phyloP scores from a whole-genome alignment of 768 basidiomycete genomes.

The Phaeolepiota aurea region DNA sequence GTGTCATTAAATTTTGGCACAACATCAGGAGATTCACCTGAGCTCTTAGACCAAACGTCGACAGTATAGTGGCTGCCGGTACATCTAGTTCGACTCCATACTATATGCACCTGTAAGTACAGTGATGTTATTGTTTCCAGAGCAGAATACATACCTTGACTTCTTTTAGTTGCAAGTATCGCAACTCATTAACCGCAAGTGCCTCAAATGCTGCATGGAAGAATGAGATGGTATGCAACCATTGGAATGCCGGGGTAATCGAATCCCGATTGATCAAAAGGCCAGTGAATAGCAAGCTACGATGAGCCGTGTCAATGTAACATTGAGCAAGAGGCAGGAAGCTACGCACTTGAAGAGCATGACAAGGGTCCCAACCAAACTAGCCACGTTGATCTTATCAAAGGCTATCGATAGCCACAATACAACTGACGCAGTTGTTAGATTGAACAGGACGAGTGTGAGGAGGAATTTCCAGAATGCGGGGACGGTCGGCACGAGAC shows the following conservation, averaged over 20 bases:
- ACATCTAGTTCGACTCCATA: constrained; percentile 97
- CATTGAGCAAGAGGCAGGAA: constrained; percentile 3
- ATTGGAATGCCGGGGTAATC: constrained; percentile 61
- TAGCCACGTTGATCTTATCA: constrained; percentile 80
- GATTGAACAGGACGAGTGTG: constrained; percentile 91
- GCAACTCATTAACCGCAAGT: constrained; percentile 93
- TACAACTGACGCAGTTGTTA: constrained; percentile 90
- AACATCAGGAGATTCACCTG: constrained; percentile 42
- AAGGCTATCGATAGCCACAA: constrained; percentile 87
- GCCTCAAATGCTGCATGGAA: constrained; percentile 99
- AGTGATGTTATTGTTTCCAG: not conserved
- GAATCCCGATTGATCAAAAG: constrained; percentile 91
- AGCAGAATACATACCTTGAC: constrained; percentile 50
- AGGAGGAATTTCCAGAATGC: constrained; percentile 99
- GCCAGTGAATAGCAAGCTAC: constrained; percentile 90
- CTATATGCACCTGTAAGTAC: constrained; percentile 26
- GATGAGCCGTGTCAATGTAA: not conserved
- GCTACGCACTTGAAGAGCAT: constrained; percentile 94
- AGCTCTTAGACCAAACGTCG: constrained; percentile 86
- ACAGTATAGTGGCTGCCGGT: constrained; percentile 91
- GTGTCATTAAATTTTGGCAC: not conserved
- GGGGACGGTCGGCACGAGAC: constrained; percentile 83
- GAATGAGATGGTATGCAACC: constrained; percentile 90
- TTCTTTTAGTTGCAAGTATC: constrained; percentile 90
- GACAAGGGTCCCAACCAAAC: constrained; percentile 86